Percentiles rank a stretch among this genome's conserved stretches.
These are phyloP conservation scores for Microascus cirrosus DNA, from an alignment of 2,329 filamentous ascomycete species.

Conservation along the genomic window DNA sequence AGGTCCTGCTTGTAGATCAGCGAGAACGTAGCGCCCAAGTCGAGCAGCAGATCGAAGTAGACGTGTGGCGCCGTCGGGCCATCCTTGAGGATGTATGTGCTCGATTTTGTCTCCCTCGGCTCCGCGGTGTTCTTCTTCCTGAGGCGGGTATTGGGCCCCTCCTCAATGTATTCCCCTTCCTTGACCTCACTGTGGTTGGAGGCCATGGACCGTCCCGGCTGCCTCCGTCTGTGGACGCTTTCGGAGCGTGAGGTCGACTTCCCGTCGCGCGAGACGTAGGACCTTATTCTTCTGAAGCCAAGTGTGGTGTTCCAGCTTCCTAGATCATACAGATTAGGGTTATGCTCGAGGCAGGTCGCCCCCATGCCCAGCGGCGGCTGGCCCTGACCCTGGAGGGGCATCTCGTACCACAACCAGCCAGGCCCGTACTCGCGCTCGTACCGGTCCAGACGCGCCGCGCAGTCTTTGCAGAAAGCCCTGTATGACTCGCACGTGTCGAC, in stretches of 20 bases:
- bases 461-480: conserved; percentile 23
- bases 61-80: conserved; percentile 14
- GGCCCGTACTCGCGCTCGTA: conserved; percentile 23
- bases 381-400: conserved; percentile 18
- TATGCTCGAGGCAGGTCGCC: conserved; percentile 15
- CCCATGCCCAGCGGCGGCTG: conserved; percentile 16
- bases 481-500: conserved; percentile 27
- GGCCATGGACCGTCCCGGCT: neutral
- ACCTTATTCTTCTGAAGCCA: conserved; percentile 13
- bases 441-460: conserved; percentile 23
- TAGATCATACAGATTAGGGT: conserved; percentile 14
- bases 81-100: neutral
- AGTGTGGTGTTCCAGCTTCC: conserved; percentile 17
- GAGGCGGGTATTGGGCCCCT: no score
- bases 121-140: no score
- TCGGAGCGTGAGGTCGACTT: neutral
- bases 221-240: neutral
- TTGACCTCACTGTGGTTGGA: no score
- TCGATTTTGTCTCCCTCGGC: neutral
- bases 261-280: neutral
- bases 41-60: conserved; percentile 23
- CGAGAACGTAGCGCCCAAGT: conserved; percentile 30
- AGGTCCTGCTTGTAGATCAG: conserved; percentile 23
- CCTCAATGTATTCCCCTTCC: no score
- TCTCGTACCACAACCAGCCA: conserved; percentile 35